Base-by-base conservation (phyloP, 2,329 filamentous ascomycete species). In the Tolypocladium endophyticum region DNA sequence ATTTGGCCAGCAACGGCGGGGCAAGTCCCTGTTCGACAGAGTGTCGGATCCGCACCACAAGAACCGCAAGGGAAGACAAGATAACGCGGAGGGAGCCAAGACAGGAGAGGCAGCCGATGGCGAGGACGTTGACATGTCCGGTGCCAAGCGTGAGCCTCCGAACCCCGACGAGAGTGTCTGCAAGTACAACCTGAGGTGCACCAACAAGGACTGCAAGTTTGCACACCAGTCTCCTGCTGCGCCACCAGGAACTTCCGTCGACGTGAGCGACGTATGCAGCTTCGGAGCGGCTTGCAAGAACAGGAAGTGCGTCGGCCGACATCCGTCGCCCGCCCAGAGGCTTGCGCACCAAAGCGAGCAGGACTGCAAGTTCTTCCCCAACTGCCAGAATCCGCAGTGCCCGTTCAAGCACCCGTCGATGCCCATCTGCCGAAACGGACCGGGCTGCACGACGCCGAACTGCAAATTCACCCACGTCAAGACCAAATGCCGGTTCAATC, bases 251-350 rank as follows among this genome's bases (percentile, higher is more conserved):
- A 84, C 83, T 2, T 81, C 86, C 0, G 80, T 97, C 60, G 94
- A 97, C 72, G 81, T 92, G 65, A 84, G 81, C 61, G 91, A 96
- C 68, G 80, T 82, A 23, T 99, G 94, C 77, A 83, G 83, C 23
- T 97, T 89, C 67, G 93, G 92, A 25, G 91, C 86, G 2, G 92
- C 92, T 11, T 99, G 94, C 84, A 96, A 94, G 77, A 99, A 97
- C 79, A 83, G 85, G 68, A 97, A 97, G 77, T 99, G 94, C 70
- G 89, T 89, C 11, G 92, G 84, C 36, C 89, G 91, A 61, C 94
- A 99, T 73, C 94, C 94, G 2, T 97, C 92, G 8, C 94, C 94
- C 1, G 92, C 93, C 7, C 83, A 89, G 66, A 90, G 86, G 71
- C 77, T 84, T 57, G 86, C 87, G 33, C 90, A 93, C 71, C 89